Evolutionary conservation across 148 eudicot genomes (phyloP).

Genomic region (Vaccinium vitisidaea): DNA sequence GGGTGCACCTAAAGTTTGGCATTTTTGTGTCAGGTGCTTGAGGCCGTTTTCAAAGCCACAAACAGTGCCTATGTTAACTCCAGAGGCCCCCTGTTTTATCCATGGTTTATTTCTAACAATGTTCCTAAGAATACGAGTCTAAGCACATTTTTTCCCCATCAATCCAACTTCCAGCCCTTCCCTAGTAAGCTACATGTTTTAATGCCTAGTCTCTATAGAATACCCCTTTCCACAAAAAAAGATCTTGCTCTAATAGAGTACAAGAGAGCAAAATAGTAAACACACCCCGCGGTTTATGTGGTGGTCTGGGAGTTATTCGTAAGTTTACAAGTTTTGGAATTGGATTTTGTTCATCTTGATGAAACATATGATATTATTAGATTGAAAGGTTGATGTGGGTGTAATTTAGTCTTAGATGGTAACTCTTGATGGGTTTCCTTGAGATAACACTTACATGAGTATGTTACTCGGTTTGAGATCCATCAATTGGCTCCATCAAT

Average conservation of each 20-base stretch:
- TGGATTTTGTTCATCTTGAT: background rate
- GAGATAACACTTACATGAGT: background rate
- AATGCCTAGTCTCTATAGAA: background rate
- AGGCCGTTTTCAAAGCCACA: background rate
- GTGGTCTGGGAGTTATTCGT: background rate
- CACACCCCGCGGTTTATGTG: background rate
- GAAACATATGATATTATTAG: background rate
- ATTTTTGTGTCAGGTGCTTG: background rate
- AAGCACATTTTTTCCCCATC: background rate
- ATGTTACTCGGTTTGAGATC: background rate
- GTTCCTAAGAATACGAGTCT: background rate
- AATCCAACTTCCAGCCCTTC: background rate
- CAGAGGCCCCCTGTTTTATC: background rate
- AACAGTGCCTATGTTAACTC: background rate
- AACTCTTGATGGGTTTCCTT: background rate
- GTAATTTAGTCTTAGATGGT: background rate
- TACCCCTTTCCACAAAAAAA: background rate
- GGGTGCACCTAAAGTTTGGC: background rate
- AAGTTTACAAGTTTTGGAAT: background rate
- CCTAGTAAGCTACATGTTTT: background rate
- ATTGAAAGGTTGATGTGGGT: background rate
- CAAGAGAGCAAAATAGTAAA: background rate
- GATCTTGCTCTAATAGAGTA: background rate
- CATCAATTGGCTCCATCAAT: background rate
- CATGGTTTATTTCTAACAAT: too few relatives aligned